Conservation (phyloP, 2,329 filamentous ascomycete species). For the Aspergillus puulaauensis region DNA sequence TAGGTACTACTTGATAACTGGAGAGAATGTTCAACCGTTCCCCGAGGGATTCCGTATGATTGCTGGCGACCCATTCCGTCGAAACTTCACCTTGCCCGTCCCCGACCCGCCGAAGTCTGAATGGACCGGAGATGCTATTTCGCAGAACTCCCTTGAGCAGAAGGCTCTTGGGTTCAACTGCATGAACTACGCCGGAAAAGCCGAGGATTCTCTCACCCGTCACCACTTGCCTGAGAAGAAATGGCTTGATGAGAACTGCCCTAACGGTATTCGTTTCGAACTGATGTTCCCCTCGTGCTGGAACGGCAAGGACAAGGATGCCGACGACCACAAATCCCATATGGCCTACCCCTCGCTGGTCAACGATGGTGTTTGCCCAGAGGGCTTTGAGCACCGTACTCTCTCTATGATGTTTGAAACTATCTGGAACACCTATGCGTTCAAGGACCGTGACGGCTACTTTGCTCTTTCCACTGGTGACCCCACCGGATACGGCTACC, state of each 20-base stretch:
- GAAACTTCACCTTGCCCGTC: slow-evolving; percentile 69
- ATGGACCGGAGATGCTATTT: slow-evolving; percentile 64
- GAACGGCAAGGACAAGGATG: slow-evolving; percentile 67
- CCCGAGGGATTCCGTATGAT: slow-evolving; percentile 79
- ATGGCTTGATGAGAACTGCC: slow-evolving; percentile 77
- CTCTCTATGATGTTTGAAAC: slow-evolving; percentile 81
- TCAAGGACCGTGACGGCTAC: slow-evolving; percentile 60
- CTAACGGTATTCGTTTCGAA: slow-evolving; percentile 78
- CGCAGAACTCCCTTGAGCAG: slow-evolving; percentile 68
- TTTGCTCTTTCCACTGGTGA: slow-evolving; percentile 82
- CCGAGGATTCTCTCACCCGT: slow-evolving; percentile 75
- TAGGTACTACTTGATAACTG: slow-evolving; percentile 82
- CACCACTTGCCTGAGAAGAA: slow-evolving; percentile 78
- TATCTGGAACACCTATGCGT: slow-evolving; percentile 74
- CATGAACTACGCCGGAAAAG: slow-evolving; percentile 68
- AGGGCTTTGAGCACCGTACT: slow-evolving; percentile 65
- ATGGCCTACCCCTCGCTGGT: slow-evolving; percentile 77
- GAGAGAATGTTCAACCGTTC: slow-evolving; percentile 67
- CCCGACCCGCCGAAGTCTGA: slow-evolving; percentile 67
- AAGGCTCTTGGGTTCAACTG: slow-evolving; percentile 95
- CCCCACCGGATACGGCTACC: slow-evolving; percentile 69
- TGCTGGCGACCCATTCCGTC: slow-evolving; percentile 67
- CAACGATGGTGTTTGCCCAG: slow-evolving; percentile 73
- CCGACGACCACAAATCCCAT: slow-evolving; percentile 59
- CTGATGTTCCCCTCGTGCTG: slow-evolving; percentile 89